phyloP scores from a whole-genome alignment of 75 land plant genomes.

The Sequoiadendron giganteum region DNA sequence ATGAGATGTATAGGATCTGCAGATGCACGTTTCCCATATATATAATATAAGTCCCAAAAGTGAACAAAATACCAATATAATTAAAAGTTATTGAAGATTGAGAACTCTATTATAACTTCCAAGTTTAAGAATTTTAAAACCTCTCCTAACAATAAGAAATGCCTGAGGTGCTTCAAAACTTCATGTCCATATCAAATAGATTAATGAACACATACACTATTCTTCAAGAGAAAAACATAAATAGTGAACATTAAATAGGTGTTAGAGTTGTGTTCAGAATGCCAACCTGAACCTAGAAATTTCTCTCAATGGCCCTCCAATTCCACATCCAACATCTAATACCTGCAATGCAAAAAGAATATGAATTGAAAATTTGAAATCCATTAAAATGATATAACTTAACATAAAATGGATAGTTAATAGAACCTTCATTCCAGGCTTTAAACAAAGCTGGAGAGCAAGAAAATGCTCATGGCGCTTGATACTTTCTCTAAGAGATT shows the following conservation, averaged over 20 bases:
- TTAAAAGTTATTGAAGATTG: not conserved
- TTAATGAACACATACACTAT: not conserved
- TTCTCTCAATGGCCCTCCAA: constrained; percentile 95
- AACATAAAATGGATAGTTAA: constrained; percentile 6
- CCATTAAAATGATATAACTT: not conserved
- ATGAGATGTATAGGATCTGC: not conserved
- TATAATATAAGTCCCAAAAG: not conserved
- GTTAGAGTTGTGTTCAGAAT: not conserved
- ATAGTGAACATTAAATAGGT: not conserved
- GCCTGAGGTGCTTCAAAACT: not conserved
- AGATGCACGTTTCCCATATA: not conserved
- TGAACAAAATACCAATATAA: not conserved
- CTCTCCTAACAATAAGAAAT: not conserved
- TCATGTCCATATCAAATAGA: not conserved
- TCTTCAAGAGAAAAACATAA: not conserved
- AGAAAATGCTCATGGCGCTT: constrained; percentile 97
- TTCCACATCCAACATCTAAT: constrained; percentile 97
- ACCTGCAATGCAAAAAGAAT: constrained; percentile 44
- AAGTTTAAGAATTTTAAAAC: not conserved
- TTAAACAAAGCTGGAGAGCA: constrained; percentile 79
- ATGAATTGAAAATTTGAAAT: not conserved
- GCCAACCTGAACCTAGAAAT: constrained; percentile 86
- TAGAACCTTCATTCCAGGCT: constrained; percentile 86
- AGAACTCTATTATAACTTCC: not conserved
- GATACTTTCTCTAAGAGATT: constrained; percentile 91